Evolutionary conservation across 176 grass and related monocot genomes (phyloP).

Genomic region (Secale cereale): DNA sequence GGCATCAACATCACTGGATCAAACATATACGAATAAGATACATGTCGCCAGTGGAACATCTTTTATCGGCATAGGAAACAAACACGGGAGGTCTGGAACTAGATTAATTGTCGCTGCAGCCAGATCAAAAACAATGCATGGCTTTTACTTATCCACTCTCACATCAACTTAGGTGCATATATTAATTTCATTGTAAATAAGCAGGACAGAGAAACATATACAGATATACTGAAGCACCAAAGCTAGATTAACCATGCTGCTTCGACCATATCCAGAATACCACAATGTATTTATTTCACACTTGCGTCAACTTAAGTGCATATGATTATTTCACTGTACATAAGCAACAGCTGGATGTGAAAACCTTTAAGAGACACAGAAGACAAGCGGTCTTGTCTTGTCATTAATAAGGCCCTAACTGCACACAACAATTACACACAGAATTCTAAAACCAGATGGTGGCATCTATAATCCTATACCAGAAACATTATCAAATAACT

Average conservation of each 20-base stretch:
- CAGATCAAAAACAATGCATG: neutral
- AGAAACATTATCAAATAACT: neutral
- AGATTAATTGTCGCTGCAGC: neutral
- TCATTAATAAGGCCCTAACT: neutral
- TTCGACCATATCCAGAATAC: neutral
- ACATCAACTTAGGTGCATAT: neutral
- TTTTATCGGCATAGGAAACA: constrained; percentile 13
- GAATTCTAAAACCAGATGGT: neutral
- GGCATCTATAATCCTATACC: neutral
- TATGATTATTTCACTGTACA: neutral
- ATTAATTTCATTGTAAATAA: neutral
- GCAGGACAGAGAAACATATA: neutral
- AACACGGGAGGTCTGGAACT: neutral
- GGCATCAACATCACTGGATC: constrained; percentile 80
- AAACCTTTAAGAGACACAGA: neutral
- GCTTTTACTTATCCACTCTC: neutral
- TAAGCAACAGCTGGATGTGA: neutral
- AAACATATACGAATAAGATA: constrained; percentile 24
- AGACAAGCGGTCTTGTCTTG: neutral
- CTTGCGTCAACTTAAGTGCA: neutral
- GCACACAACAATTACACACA: neutral
- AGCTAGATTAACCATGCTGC: neutral
- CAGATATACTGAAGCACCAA: neutral
- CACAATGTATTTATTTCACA: neutral
- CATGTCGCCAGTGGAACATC: neutral